Evolutionary conservation across 805 yeast species (phyloP), one percentile per base, ranked within the genome.

Genomic region (Teunomyces panamensis): DNA sequence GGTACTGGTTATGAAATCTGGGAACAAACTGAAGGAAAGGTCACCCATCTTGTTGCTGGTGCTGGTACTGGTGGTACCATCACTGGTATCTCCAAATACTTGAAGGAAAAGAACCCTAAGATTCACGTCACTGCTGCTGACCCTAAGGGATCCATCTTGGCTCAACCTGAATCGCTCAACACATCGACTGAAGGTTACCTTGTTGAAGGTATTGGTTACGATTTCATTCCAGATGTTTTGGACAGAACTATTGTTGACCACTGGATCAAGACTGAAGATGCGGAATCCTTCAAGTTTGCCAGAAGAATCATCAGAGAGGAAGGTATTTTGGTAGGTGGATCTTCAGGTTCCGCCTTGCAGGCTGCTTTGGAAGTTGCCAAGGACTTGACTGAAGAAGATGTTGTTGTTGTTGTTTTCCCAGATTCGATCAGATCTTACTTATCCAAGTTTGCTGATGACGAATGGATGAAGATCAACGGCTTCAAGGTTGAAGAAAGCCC

Each of bases 51-150:
- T 39, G 86, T 89, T 46, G 96, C 96, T 33, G 96, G 96, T 65
- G 96, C 96, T 6, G 96, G 96, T 70, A 88, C 96, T 49, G 96
- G 96, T 69, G 99, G 99, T 48, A 94, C 99, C 1, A 89, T 92
- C 41, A 75, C 96, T n/a, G 99, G 99, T 47, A 90, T 90, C 27
- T 80, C 96, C 3, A 76, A 76, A 50, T 94, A 75, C 65, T 74
- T 92, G 57, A 87, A 87, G 71, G 87, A 82, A 64, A 78, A 84
- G 65, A 78, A 86, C 66, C 69, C 82, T 24, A 69, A 80, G 11
- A 73, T 88, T 52, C 65, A 74, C 49, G 79, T 88, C 37, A 77
- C 84, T 44, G 96, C 85, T 56, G 96, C 95, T 37, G 96, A 88
- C 70, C 96, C 96, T 34, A 74, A 80, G 54, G 96, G 96, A 29